Conservation (phyloP, 352 stramenopile genomes). For the Phytophthora citrophthora region DNA sequence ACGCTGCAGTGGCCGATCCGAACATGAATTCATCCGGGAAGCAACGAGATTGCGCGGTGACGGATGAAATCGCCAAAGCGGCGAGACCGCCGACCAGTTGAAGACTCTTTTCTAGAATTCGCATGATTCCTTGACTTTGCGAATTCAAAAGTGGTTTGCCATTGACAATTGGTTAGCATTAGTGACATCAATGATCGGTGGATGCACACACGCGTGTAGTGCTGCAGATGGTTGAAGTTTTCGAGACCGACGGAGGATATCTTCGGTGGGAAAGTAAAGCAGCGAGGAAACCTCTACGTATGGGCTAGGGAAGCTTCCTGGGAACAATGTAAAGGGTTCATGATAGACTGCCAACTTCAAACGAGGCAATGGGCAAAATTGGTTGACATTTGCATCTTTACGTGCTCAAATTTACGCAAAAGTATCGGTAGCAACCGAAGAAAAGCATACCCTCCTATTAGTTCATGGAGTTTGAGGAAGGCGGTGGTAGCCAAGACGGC, state of each 20-base stretch:
- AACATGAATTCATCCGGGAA: slow-evolving; percentile 75
- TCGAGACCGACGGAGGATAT: background rate
- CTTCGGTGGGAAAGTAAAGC: background rate
- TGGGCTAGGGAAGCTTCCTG: too few relatives aligned
- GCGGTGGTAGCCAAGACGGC: slow-evolving; percentile 19
- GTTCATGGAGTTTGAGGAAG: slow-evolving; percentile 1
- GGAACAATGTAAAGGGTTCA: too few relatives aligned
- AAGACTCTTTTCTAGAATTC: slow-evolving; percentile 12
- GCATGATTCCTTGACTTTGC: slow-evolving; percentile 8
- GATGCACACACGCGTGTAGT: slow-evolving; percentile 14
- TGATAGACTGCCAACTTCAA: too few relatives aligned
- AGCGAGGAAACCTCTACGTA: too few relatives aligned
- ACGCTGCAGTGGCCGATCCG: slow-evolving; percentile 84
- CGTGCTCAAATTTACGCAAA: too few relatives aligned
- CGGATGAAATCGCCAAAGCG: slow-evolving; percentile 5
- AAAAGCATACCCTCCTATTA: background rate
- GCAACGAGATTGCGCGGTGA: slow-evolving; percentile 23
- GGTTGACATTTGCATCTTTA: too few relatives aligned
- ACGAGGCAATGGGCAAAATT: too few relatives aligned
- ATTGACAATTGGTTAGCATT: background rate
- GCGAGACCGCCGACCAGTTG: slow-evolving; percentile 2
- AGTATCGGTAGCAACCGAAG: too few relatives aligned
- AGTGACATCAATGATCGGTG: slow-evolving; percentile 32
- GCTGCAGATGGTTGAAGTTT: slow-evolving; percentile 10
- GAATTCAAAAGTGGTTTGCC: slow-evolving; percentile 20